Evolutionary conservation across 192 early-diverging fungal genomes (phyloP).

Genomic region (Backusella westeae): DNA sequence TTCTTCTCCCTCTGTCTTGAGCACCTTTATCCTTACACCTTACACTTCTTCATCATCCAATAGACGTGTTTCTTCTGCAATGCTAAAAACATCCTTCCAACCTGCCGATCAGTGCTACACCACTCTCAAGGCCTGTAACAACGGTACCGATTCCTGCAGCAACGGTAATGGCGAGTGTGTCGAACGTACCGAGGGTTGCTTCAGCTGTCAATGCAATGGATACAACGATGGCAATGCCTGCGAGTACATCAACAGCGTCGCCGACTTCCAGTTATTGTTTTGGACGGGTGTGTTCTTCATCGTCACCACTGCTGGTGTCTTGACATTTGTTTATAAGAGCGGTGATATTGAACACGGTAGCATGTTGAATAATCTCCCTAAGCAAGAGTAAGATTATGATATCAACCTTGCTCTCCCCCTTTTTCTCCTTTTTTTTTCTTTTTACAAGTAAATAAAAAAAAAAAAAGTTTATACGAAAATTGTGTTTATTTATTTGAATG

Average conservation of each 20-base stretch:
- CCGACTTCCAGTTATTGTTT: slow-evolving; percentile 35
- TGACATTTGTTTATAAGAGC: slow-evolving; percentile 23
- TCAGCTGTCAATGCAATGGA: slow-evolving; percentile 20
- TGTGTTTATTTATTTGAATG: neutral
- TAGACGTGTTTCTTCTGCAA: neutral
- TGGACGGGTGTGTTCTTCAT: slow-evolving; percentile 33
- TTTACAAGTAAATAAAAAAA: slow-evolving; percentile 8
- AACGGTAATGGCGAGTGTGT: slow-evolving; percentile 17
- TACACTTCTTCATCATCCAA: neutral
- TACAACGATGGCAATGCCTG: slow-evolving; percentile 14
- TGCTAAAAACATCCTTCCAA: neutral
- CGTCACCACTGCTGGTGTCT: slow-evolving; percentile 19
- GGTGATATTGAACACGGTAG: slow-evolving; percentile 13
- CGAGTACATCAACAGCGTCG: slow-evolving; percentile 12
- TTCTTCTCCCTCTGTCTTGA: slow-evolving; percentile 10
- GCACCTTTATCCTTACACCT: slow-evolving; percentile 24
- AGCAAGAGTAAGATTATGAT: slow-evolving; percentile 24
- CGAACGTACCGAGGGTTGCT: slow-evolving; percentile 10
- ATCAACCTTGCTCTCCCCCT: neutral
- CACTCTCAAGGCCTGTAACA: slow-evolving; percentile 1
- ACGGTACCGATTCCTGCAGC: slow-evolving; percentile 17
- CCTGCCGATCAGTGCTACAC: slow-evolving; percentile 4
- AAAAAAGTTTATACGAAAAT: neutral
- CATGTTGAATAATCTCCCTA: slow-evolving; percentile 24
- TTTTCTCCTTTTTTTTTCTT: neutral